Evolutionary conservation across 805 yeast genomes (phyloP).

Genomic region (Millerozyma miso): DNA sequence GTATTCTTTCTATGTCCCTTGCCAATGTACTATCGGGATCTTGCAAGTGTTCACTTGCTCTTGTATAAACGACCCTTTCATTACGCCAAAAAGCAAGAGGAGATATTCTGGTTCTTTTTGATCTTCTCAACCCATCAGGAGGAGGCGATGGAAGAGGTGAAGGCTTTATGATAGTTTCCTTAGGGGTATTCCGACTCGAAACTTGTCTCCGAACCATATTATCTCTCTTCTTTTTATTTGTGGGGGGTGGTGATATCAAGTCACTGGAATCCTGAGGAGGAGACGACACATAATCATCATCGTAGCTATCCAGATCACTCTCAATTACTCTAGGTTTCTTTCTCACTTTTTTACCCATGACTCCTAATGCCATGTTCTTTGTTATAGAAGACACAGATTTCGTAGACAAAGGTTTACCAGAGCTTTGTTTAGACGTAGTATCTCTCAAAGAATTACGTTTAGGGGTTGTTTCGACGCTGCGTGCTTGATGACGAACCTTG

Average conservation of each 20-base stretch:
- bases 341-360: constrained; percentile 5
- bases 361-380: constrained; percentile 31
- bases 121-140: constrained; percentile 53
- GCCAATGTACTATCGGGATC: constrained; percentile 42
- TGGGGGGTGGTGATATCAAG: constrained; percentile 7
- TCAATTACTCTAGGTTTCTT: constrained; percentile 5
- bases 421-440: neutral
- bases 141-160: constrained; percentile 42
- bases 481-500: neutral
- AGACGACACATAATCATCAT: constrained; percentile 7
- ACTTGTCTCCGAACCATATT: neutral
- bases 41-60: constrained; percentile 25
- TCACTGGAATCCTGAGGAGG: constrained; percentile 6
- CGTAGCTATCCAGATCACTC: constrained; percentile 8
- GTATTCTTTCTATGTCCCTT: constrained; percentile 32
- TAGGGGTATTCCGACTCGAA: neutral
- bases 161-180: constrained; percentile 14
- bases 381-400: constrained; percentile 20
- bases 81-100: constrained; percentile 85
- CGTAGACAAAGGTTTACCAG: neutral
- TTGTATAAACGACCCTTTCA: constrained; percentile 61
- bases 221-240: constrained; percentile 3
- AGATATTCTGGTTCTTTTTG: constrained; percentile 59
- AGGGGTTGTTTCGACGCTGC: neutral
- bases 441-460: neutral